Evolutionary conservation across 1,284 basidiomycete species (phyloP).

Genomic region (Boletus nobilissimus): DNA sequence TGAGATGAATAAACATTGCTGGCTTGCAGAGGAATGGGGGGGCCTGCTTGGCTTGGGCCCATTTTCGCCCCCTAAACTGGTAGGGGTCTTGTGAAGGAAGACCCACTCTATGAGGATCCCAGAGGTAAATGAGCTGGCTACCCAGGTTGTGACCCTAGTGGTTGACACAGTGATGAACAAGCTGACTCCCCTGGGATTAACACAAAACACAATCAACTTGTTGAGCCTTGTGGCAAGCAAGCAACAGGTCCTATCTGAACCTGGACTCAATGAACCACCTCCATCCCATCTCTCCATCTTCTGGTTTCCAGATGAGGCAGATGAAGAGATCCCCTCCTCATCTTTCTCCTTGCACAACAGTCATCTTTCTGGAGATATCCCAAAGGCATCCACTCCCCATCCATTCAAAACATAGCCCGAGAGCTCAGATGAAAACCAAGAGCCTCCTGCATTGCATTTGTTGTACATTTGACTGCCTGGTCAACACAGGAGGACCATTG

Average conservation of each 20-base stretch:
- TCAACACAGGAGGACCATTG: background rate
- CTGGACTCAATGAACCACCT: background rate
- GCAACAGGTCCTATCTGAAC: background rate
- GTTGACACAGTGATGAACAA: background rate
- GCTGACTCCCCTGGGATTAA: background rate
- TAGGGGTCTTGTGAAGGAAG: background rate
- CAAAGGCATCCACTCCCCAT: no score
- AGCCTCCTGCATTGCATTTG: background rate
- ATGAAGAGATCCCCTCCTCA: background rate
- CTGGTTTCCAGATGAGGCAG: background rate
- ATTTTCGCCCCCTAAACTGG: constrained; percentile 2
- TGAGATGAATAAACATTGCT: constrained; percentile 1
- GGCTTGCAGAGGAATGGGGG: constrained; percentile 23
- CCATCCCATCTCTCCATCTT: background rate
- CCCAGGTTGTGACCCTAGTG: background rate
- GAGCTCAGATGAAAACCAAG: background rate
- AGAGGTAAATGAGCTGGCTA: background rate
- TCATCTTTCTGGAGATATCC: no score
- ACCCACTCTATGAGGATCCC: background rate
- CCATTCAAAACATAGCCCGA: background rate
- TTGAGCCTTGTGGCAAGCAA: background rate
- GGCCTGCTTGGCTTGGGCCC: constrained; percentile 15
- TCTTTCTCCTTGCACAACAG: no score
- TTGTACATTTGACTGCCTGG: background rate
- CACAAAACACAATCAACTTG: background rate